A percentile compares a stretch with the other conserved stretches of the same genome.
These are phyloP conservation scores for Porcisia hertigi DNA, from an alignment of 208 protist species.

Conservation along the genomic window DNA sequence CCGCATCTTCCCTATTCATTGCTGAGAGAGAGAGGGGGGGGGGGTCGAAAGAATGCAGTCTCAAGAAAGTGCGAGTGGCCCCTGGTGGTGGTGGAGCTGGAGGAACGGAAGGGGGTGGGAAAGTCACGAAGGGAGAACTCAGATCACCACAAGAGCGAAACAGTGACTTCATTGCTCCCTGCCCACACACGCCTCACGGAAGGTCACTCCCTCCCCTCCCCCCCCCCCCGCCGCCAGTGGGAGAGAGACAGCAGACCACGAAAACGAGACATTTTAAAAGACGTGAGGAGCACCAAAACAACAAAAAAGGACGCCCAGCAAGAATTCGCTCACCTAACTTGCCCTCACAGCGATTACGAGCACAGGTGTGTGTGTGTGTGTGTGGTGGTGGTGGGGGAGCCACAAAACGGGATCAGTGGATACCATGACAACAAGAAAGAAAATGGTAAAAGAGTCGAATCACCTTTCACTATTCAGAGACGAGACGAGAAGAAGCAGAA, in stretches of 20 bases:
- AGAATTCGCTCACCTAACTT: too few species aligned
- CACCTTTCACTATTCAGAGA: background rate
- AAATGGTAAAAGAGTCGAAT: too few species aligned
- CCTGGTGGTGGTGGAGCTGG: background rate
- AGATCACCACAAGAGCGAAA: background rate
- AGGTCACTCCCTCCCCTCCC: background rate
- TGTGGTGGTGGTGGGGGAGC: background rate
- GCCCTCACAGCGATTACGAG: background rate
- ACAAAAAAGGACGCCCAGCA: background rate
- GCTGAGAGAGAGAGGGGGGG: background rate
- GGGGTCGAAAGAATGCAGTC: background rate
- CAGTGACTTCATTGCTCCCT: background rate
- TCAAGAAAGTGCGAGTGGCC: background rate
- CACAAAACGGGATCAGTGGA: background rate
- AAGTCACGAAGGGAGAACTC: too few species aligned
- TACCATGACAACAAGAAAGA: background rate
- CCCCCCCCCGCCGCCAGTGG: too few species aligned
- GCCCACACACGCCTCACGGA: background rate
- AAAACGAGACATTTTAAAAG: background rate
- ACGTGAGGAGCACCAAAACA: background rate
- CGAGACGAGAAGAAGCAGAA: background rate
- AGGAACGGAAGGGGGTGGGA: background rate
- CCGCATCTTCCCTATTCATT: too few species aligned
- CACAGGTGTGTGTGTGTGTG: background rate
- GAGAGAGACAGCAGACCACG: background rate